Base-by-base conservation (phyloP, 2,329 filamentous ascomycete genomes). In the Phaeosphaeria sp. region DNA sequence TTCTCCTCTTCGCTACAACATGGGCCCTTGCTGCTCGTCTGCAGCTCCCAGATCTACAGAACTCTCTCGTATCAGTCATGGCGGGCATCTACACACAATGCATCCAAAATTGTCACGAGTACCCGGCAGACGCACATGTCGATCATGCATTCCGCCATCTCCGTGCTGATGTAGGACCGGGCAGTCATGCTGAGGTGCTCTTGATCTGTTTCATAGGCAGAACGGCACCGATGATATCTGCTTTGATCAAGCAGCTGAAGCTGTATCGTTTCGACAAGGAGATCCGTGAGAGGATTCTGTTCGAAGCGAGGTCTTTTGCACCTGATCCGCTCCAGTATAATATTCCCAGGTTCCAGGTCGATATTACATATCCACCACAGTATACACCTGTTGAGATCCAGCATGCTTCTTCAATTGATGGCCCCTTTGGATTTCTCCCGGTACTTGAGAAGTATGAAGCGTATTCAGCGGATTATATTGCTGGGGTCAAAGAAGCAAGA, bases 11-110 rank as follows among this genome's bases (percentile, higher is more conserved):
- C 21, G 52, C 59, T 5, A 43, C 40, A 46, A 54, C 47, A 52
- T 61, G 59, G 55, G 46, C 52, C 3, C 59, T 61, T 18, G 59
- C 55, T 36, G 52, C 55, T 27, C 39, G 39, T 22, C 45, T 59
- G 9, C 18, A 18, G 33, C 55, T 61, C 17, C 52, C 56, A 9
- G 17, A 13, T 2, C 20, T 58, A 6, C 51, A 61, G n/a, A 57
- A 58, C 47, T 30, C 47, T 9, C 51, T 61, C 30, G 27, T 56
- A 17, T 18, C 42, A 11, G 8, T 44, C 1, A 47, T 61, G 59
- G 30, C 22, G 5, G 20, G 30, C 4, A 6, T 58, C 20, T 55
- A 61, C n/a, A 22, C 9, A 2, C 20, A n/a, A 11, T 17, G 15
- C 20, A 15, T 48, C n/a, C 18, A 20, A 18, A 18, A 8, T 17